Conservation (phyloP, 2,329 filamentous ascomycete species). For the Penicillium sp. region DNA sequence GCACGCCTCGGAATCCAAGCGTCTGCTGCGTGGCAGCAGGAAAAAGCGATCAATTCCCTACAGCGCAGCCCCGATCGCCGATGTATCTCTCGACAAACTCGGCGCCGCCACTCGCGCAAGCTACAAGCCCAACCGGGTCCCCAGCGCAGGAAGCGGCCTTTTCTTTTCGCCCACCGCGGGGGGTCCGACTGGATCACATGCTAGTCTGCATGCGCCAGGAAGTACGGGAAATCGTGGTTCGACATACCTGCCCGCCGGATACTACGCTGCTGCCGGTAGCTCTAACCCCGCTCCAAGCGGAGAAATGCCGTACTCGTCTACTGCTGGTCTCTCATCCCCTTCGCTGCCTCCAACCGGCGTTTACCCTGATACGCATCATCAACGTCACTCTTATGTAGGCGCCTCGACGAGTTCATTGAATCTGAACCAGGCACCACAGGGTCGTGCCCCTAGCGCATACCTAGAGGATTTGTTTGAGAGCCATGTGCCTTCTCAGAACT, state of each 20-base stretch:
- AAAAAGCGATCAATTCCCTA: constrained; percentile 37
- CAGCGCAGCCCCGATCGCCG: constrained; percentile 30
- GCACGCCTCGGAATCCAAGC: constrained; percentile 71
- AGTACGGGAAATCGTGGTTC: constrained; percentile 62
- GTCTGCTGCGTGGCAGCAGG: constrained; percentile 53
- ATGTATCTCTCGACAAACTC: constrained; percentile 57
- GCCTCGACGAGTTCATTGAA: constrained; percentile 61
- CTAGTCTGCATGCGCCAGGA: constrained; percentile 38
- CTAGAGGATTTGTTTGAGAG: constrained; percentile 86
- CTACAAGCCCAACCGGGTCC: constrained; percentile 33
- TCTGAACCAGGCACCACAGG: constrained; percentile 63
- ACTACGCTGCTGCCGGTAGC: constrained; percentile 74
- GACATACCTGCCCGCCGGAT: constrained; percentile 81
- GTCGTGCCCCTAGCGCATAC: constrained; percentile 81
- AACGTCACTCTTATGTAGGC: constrained; percentile 32
- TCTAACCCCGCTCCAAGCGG: constrained; percentile 49
- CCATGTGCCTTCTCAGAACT: constrained; percentile 44
- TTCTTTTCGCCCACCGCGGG: constrained; percentile 95
- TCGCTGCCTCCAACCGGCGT: constrained; percentile 49
- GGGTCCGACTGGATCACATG: constrained; percentile 47
- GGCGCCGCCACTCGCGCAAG: constrained; percentile 36
- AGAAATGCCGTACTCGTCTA: constrained; percentile 46
- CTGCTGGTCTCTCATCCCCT: constrained; percentile 59
- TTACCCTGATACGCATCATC: constrained; percentile 30
- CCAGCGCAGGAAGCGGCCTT: constrained; percentile 67